Base-by-base conservation (phyloP, 169 alveolate species). In the Pseudocohnilembus persalinus region DNA sequence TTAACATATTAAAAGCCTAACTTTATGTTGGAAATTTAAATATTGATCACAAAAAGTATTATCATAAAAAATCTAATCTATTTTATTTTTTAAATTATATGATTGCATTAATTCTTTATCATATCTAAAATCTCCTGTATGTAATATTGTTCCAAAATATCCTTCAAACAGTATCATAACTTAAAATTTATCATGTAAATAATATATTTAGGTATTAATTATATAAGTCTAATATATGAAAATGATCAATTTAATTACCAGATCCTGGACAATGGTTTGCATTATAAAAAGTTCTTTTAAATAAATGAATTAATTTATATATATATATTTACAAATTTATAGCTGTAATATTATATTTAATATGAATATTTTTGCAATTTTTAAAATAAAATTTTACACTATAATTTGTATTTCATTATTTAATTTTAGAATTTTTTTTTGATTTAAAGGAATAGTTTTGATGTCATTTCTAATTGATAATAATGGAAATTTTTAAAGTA, bases 81-180 rank as follows among this genome's bases (percentile, higher is more conserved):
- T 88, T n/a, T 84, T 86, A n/a, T 92, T 83, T n/a, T 82, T 74
- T 33, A 34, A 74, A 76, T 81, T 80, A 81, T 83, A 34, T 27
- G 89, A 84, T 4, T 88, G 35, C 34, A 94, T 88, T 88, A 92
- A 89, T 32, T 83, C 64, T 33, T 86, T 88, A 64, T 87, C 82
- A 82, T 89, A 94, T 78, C 97, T 72, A 83, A 94, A 90, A 87
- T 94, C 97, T 68, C 97, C 97, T 11, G 96, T 94, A 83, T 92
- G 95, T 16, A 94, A 76, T 24, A 92, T 88, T 27, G 87, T 94
- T 29, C 97, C 97, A 88, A 89, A 88, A 77, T 94, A 89, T 0
- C 97, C 96, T 85, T 88, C 79, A 77, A 94, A 94, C 27, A 94
- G 88, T 32, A 90, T 76, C 94, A 94, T 94, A 28, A 90, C 95